A percentile compares a stretch with the other conserved stretches of the same genome.
These are phyloP conservation scores for Anacardium occidentale DNA, from an alignment of 345 rosid genomes.

Conservation along the genomic window DNA sequence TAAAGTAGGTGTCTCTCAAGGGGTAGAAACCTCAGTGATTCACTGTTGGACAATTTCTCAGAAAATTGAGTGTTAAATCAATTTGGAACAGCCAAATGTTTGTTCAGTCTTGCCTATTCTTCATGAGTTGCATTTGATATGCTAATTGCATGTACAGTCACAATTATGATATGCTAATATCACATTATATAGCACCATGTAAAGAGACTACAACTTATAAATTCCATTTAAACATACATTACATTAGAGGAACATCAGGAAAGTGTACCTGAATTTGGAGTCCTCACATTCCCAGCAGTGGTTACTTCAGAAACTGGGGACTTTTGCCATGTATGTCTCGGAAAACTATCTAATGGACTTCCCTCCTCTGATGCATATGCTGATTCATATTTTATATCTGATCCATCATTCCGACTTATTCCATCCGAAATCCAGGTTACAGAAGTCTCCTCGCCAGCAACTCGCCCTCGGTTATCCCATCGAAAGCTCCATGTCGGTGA, in stretches of 20 bases:
- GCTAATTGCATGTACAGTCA: no score
- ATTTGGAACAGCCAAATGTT: neutral
- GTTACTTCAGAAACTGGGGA: conserved; percentile 59
- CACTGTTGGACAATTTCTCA: neutral
- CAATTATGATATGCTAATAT: neutral
- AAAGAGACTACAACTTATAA: neutral
- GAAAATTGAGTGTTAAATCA: neutral
- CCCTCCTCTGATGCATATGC: conserved; percentile 67
- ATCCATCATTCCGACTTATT: conserved; percentile 46
- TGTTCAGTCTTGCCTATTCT: neutral
- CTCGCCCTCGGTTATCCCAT: conserved; percentile 96
- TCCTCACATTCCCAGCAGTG: conserved; percentile 29
- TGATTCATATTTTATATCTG: conserved; percentile 58
- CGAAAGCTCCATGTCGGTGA: conserved; percentile 94
- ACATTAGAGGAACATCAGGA: conserved; percentile 1
- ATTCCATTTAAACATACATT: neutral
- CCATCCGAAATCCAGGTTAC: conserved; percentile 70
- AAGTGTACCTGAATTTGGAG: conserved; percentile 70
- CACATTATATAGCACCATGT: no score
- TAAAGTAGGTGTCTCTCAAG: neutral
- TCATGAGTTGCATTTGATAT: neutral
- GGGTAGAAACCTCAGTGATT: neutral
- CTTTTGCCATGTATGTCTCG: conserved; percentile 55
- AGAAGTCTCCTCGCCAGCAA: conserved; percentile 90
- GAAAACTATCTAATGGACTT: conserved; percentile 56